Base-by-base conservation (phyloP, 257 asterid species). In the Petunia axillaris region DNA sequence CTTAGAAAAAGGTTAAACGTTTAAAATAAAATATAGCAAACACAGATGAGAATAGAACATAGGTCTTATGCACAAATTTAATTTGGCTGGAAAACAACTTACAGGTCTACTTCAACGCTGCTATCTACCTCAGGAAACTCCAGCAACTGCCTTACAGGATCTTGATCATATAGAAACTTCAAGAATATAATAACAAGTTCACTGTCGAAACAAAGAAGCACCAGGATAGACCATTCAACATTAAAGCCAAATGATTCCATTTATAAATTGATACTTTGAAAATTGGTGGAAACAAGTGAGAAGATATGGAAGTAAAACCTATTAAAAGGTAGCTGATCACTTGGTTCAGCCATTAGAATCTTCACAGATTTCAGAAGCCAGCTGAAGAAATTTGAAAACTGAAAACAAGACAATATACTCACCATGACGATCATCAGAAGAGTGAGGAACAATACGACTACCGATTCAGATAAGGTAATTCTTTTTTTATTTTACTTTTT, bases 321-420 rank as follows among this genome's bases (percentile, higher is more conserved):
- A 85, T 91, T 96, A 86, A 96, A 92, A 73, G 97, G 98, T 83
- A 91, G 94, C 84, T 92, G 96, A 84, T 96, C 97, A 75, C 95
- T 90, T 82, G 97, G 96, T 86, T 96, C 99, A 44, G 99, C 93
- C 97, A 92, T 92, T 78, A 96, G 90, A 66, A 91, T 90, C 93
- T 92, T 94, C 85, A 91, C 95, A 59, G 90, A 91, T 87, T 92
- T 96, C 79, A 90, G 93, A 87, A 96, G 98, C 99, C 99, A 96
- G 87, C 89, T 91, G 96, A 96, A 94, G 88, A 96, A 96, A 86
- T 93, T 96, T 82, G 99, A 92, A 83, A 92, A 96, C 99, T 96
- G 91, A 73, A 82, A 77, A 73, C 68, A 87, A 83, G 58, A 80
- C 82, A 70, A 79, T 78, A 86, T 87, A 85, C 76, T 78, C 75